Percentiles rank a stretch among this genome's conserved stretches.
These are phyloP conservation scores for Lenzites betulinus DNA, from an alignment of 768 basidiomycete genomes.

Conservation along the genomic window DNA sequence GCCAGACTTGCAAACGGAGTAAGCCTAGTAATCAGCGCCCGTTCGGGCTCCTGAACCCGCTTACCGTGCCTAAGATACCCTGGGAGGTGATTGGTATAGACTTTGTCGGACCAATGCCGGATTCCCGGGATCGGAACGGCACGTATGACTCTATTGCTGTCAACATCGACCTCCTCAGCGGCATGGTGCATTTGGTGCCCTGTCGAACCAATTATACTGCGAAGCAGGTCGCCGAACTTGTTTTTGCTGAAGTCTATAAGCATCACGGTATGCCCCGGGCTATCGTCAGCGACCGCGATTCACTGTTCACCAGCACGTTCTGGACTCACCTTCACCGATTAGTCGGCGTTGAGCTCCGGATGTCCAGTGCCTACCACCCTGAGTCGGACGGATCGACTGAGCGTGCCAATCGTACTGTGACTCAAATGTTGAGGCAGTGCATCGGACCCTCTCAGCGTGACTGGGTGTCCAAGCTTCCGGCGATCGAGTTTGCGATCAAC, in stretches of 20 bases:
- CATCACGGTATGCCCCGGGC: slow-evolving; percentile 32
- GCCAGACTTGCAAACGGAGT: slow-evolving; percentile 23
- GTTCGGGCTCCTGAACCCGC: slow-evolving; percentile 28
- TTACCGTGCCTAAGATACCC: slow-evolving; percentile 33
- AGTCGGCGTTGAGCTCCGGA: slow-evolving; percentile 22
- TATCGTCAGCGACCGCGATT: background rate
- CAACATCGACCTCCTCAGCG: slow-evolving; percentile 26
- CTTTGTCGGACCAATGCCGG: slow-evolving; percentile 37
- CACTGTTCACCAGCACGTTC: slow-evolving; percentile 39
- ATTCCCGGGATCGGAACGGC: slow-evolving; percentile 27
- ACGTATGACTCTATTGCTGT: slow-evolving; percentile 28
- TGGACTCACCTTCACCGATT: slow-evolving; percentile 30
- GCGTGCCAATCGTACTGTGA: slow-evolving; percentile 23
- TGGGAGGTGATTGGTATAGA: slow-evolving; percentile 45
- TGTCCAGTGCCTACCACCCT: slow-evolving; percentile 35
- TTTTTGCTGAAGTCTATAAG: slow-evolving; percentile 39
- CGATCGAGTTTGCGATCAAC: slow-evolving; percentile 44
- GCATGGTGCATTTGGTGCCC: slow-evolving; percentile 32
- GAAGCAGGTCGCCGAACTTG: slow-evolving; percentile 35
- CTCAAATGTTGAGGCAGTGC: slow-evolving; percentile 21
- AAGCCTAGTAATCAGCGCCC: slow-evolving; percentile 19
- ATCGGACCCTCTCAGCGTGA: slow-evolving; percentile 23
- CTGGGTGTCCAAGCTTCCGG: slow-evolving; percentile 34
- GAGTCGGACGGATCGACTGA: slow-evolving; percentile 34
- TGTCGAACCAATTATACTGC: slow-evolving; percentile 33